Evolutionary conservation across 345 rosid genomes (phyloP).

Genomic region (Capsella bursapastoris): DNA sequence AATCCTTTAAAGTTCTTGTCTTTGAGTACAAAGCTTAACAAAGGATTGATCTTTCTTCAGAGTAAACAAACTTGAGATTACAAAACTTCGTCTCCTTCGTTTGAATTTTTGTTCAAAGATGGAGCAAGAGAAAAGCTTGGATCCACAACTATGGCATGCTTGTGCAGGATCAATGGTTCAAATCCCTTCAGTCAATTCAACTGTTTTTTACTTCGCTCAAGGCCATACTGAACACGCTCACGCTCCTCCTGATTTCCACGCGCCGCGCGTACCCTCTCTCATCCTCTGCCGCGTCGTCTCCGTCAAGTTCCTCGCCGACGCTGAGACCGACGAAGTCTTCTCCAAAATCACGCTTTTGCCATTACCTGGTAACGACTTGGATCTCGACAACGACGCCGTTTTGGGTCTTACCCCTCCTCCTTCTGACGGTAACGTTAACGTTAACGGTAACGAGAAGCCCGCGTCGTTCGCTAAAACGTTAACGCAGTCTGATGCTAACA

Average conservation of each 20-base stretch:
- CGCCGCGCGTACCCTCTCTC: conserved; percentile 58
- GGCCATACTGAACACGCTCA: conserved; percentile 87
- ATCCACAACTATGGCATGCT: conserved; percentile 97
- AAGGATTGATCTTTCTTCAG: too few species aligned
- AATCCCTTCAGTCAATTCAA: conserved; percentile 73
- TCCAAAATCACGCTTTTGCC: conserved; percentile 71
- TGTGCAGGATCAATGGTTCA: conserved; percentile 97
- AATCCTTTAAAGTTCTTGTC: conserved; percentile 14
- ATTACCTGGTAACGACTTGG: conserved; percentile 41
- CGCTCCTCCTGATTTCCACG: conserved; percentile 61
- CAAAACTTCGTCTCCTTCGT: neutral
- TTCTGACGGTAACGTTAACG: conserved; percentile 26
- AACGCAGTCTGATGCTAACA: conserved; percentile 96
- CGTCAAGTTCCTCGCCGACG: conserved; percentile 79
- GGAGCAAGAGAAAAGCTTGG: conserved; percentile 69
- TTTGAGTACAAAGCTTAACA: neutral
- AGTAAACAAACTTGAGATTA: too few species aligned
- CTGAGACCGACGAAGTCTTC: conserved; percentile 84
- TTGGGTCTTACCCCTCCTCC: conserved; percentile 15
- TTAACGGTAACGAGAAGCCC: conserved; percentile 56
- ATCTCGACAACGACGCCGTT: conserved; percentile 47
- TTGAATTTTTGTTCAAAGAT: neutral
- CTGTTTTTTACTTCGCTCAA: conserved; percentile 84
- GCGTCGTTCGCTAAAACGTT: conserved; percentile 91
- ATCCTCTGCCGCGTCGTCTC: conserved; percentile 68